These are phyloP conservation scores for Aspergillus conjunctus DNA, from an alignment of 495 filamentous ascomycete species.

Conservation along the genomic window DNA sequence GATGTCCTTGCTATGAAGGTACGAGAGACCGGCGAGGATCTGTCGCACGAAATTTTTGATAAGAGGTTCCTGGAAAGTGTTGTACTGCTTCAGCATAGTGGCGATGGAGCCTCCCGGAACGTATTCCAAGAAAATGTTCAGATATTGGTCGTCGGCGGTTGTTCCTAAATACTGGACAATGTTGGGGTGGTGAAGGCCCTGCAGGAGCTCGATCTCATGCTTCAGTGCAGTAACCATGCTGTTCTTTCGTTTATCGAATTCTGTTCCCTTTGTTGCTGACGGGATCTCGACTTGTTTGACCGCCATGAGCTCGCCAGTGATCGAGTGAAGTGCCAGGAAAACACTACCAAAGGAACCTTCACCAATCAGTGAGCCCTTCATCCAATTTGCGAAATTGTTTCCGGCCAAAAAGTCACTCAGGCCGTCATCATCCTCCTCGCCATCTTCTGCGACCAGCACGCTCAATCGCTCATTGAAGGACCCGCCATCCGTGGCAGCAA, in stretches of 20 bases:
- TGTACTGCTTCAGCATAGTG: conserved; percentile 97
- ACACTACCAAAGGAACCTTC: conserved; percentile 97
- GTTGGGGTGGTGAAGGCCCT: conserved; percentile 93
- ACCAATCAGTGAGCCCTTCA: conserved; percentile 96
- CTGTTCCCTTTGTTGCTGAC: conserved; percentile 71
- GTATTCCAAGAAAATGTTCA: conserved; percentile 99
- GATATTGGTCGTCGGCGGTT: conserved; percentile 82
- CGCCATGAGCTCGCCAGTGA: conserved; percentile 96
- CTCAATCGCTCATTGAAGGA: conserved; percentile 71
- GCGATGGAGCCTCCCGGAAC: conserved; percentile 97
- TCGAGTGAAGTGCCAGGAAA: conserved; percentile 92
- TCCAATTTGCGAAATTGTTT: conserved; percentile 97
- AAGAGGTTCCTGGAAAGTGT: conserved; percentile 87
- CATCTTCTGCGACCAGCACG: conserved; percentile 68
- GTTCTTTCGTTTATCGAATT: conserved; percentile 87
- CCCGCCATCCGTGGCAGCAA: conserved; percentile 62
- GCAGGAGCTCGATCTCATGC: conserved; percentile 90
- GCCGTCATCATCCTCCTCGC: conserved; percentile 80
- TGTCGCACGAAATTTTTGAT: conserved; percentile 97
- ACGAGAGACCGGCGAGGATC: conserved; percentile 91
- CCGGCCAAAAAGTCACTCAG: conserved; percentile 83
- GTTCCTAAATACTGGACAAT: conserved; percentile 98
- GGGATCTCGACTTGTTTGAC: conserved; percentile 98
- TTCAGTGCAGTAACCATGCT: conserved; percentile 97
- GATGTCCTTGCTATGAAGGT: conserved; percentile 92